A percentile compares a stretch with the other conserved stretches of the same genome.
Conservation (phyloP, 1,284 basidiomycete species). For the Ustilago esculenta region DNA sequence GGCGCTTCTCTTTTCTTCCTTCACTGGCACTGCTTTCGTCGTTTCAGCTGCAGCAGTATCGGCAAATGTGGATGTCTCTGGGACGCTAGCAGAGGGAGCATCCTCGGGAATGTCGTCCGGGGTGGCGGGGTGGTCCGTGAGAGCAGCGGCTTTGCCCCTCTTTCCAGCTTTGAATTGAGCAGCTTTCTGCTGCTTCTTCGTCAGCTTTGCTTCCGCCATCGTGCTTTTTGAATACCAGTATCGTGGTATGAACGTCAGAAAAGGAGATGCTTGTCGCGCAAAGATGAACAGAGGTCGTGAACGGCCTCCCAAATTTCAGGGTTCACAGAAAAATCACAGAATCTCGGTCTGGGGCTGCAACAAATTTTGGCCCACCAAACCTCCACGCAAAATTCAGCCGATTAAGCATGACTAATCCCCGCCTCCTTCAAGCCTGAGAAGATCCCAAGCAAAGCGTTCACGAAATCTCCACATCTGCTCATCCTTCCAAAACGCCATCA, state of each 20-base stretch:
- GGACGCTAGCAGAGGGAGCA: not conserved
- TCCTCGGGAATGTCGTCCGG: conserved; percentile 26
- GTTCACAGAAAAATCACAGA: conserved; percentile 18
- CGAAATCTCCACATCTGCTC: conserved; percentile 14
- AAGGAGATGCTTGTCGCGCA: no score
- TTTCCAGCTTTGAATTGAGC: conserved; percentile 48
- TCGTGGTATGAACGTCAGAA: no score
- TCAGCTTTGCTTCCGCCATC: conserved; percentile 41
- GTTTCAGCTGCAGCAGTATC: not conserved
- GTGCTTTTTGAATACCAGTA: no score
- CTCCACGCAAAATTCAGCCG: conserved; percentile 16
- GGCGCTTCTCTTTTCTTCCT: conserved; percentile 38
- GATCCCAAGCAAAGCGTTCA: conserved; percentile 3
- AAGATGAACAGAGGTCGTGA: no score
- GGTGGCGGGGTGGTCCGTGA: conserved; percentile 27
- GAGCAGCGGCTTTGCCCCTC: conserved; percentile 37
- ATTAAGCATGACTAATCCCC: conserved; percentile 43
- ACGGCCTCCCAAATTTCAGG: conserved; percentile 19
- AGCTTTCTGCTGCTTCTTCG: conserved; percentile 61
- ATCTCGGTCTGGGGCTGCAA: not conserved
- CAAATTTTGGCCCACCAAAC: conserved; percentile 16
- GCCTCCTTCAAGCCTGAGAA: conserved; percentile 11
- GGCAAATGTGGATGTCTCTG: conserved; percentile 9
- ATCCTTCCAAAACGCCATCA: not conserved
- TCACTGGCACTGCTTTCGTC: conserved; percentile 16